These are phyloP conservation scores for Eucommia ulmoides DNA, from an alignment of 257 asterid genomes.

Conservation along the genomic window DNA sequence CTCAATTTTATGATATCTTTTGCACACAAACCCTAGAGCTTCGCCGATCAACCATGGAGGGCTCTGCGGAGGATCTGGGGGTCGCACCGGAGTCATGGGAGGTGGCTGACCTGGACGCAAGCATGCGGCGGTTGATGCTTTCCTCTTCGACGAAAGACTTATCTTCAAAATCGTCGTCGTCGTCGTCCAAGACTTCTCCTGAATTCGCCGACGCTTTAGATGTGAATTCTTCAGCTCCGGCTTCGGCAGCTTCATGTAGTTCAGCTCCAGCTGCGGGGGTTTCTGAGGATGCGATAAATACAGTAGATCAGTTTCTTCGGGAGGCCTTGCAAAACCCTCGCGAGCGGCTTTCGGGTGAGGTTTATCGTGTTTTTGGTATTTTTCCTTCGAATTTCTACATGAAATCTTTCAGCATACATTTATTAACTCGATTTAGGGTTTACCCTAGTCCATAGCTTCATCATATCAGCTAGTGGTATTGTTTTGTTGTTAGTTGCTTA, in stretches of 20 bases:
- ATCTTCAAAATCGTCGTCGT: constrained; percentile 5
- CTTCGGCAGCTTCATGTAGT: constrained; percentile 8
- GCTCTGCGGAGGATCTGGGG: constrained; percentile 58
- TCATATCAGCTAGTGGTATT: background rate
- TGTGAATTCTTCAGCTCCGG: constrained; percentile 6
- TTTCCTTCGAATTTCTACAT: background rate
- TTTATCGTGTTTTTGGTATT: background rate
- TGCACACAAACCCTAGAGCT: constrained; percentile 13
- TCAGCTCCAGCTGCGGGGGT: constrained; percentile 15
- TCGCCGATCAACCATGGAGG: constrained; percentile 38
- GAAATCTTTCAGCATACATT: background rate
- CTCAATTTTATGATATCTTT: constrained; percentile 39
- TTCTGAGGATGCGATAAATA: constrained; percentile 49
- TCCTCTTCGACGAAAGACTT: constrained; percentile 39
- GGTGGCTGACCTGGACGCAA: constrained; percentile 90
- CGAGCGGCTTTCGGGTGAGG: constrained; percentile 88
- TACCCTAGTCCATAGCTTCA: background rate
- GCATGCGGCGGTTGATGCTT: constrained; percentile 73
- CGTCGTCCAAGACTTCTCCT: constrained; percentile 9
- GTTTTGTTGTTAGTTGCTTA: background rate
- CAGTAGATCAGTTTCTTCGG: constrained; percentile 89
- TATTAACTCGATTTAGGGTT: background rate
- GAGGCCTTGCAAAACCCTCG: constrained; percentile 99
- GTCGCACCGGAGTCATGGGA: constrained; percentile 96
- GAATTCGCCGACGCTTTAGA: constrained; percentile 25